phyloP scores from a whole-genome alignment of 1,284 basidiomycete genomes.

The Apiotrichum gracile region DNA sequence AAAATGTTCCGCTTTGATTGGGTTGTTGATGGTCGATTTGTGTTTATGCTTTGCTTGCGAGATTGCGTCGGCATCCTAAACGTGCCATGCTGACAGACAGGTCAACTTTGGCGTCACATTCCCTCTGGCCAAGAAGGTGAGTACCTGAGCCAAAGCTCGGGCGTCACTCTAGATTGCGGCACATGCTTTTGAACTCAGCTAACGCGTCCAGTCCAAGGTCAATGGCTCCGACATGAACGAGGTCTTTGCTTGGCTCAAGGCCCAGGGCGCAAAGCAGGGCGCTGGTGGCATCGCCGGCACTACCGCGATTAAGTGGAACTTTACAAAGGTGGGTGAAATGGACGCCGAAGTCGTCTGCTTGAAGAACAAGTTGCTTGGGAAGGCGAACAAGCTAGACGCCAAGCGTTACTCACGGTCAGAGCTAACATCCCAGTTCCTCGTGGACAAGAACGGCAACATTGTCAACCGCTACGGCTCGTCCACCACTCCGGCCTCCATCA shows the following conservation, averaged over 20 bases:
- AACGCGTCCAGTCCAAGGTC: slow-evolving; percentile 59
- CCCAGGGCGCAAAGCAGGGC: slow-evolving; percentile 25
- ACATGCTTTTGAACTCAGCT: too few relatives aligned
- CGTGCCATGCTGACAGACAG: slow-evolving; percentile 31
- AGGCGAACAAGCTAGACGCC: too few relatives aligned
- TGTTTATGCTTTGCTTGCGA: background rate
- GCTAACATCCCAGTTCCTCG: slow-evolving; percentile 20
- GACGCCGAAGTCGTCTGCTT: background rate
- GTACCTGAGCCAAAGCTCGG: slow-evolving; percentile 25
- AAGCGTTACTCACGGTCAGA: too few relatives aligned
- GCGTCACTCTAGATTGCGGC: too few relatives aligned
- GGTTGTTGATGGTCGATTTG: background rate
- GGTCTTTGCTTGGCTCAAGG: slow-evolving; percentile 81
- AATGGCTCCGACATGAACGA: slow-evolving; percentile 73
- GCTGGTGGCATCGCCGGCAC: slow-evolving; percentile 33
- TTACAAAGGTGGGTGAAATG: slow-evolving; percentile 19
- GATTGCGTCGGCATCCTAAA: background rate
- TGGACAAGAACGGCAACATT: slow-evolving; percentile 34
- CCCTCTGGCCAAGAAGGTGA: slow-evolving; percentile 71
- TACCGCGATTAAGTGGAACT: slow-evolving; percentile 40
- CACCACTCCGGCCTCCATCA: slow-evolving; percentile 35
- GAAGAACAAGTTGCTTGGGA: background rate
- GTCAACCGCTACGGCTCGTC: slow-evolving; percentile 32
- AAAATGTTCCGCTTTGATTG: background rate
- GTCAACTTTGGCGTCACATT: slow-evolving; percentile 76